Percentiles rank a stretch among this genome's conserved stretches.
phyloP scores from a whole-genome alignment of 73 alveolate genomes.

The Stentor coeruleus region DNA sequence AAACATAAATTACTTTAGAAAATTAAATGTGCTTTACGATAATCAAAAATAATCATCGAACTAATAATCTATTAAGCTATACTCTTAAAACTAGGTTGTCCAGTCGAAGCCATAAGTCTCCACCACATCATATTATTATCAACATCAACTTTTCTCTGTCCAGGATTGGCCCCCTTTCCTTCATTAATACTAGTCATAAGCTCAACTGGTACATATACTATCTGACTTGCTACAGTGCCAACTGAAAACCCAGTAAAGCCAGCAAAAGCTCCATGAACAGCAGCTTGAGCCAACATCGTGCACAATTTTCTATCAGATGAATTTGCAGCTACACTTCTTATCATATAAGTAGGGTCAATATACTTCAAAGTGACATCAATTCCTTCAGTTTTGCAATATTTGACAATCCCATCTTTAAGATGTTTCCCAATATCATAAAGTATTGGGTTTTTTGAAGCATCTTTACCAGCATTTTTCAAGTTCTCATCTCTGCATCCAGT shows the following conservation, averaged over 20 bases:
- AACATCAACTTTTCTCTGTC: not conserved
- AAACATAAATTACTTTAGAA: too few relatives aligned
- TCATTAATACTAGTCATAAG: not conserved
- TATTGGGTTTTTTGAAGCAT: slow-evolving; percentile 69
- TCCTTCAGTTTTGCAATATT: slow-evolving; percentile 58
- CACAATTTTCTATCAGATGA: slow-evolving; percentile 90
- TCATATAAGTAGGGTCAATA: slow-evolving; percentile 98
- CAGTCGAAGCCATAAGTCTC: too few relatives aligned
- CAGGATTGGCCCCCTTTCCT: not conserved
- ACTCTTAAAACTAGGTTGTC: too few relatives aligned
- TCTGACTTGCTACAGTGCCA: slow-evolving; percentile 62
- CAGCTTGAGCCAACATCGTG: slow-evolving; percentile 60
- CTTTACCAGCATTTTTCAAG: slow-evolving; percentile 43
- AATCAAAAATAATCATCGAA: too few relatives aligned
- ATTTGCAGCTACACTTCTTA: slow-evolving; percentile 90
- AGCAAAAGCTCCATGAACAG: slow-evolving; percentile 69
- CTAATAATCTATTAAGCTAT: too few relatives aligned
- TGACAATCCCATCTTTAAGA: slow-evolving; percentile 69
- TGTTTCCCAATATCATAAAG: slow-evolving; percentile 83
- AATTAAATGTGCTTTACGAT: too few relatives aligned
- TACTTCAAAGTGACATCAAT: slow-evolving; percentile 59
- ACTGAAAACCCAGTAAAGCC: slow-evolving; percentile 75
- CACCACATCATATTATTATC: too few relatives aligned
- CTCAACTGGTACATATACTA: slow-evolving; percentile 49
- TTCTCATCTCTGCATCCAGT: slow-evolving; percentile 67